Percentiles rank a stretch among this genome's conserved stretches.
Conservation (phyloP, 257 asterid species). For the Echites panduratus region DNA sequence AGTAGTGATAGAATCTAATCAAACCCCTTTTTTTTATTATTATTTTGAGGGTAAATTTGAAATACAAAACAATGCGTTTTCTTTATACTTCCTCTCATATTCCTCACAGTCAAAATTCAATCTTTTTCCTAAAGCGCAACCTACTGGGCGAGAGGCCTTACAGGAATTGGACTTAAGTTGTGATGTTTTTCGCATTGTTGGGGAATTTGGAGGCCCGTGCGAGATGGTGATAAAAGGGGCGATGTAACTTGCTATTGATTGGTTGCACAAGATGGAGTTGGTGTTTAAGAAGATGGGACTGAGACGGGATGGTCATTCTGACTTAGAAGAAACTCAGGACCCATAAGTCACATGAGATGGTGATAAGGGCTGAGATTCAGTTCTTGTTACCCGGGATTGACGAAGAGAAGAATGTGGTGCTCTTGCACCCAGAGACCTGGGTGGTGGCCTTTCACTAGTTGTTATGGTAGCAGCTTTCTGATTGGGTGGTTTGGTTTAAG, state of each 20-base stretch:
- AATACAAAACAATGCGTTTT: too few species aligned
- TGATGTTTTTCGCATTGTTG: constrained; percentile 29
- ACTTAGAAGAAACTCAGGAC: constrained; percentile 29
- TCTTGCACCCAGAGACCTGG: constrained; percentile 23
- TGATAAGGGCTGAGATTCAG: constrained; percentile 31
- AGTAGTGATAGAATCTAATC: too few species aligned
- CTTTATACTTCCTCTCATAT: too few species aligned
- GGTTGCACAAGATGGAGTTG: constrained; percentile 32
- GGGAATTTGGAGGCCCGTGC: constrained; percentile 13
- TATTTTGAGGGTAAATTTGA: too few species aligned
- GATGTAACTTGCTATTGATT: constrained; percentile 26
- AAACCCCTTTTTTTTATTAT: too few species aligned
- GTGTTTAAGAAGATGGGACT: constrained; percentile 44
- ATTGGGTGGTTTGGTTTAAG: constrained; percentile 15
- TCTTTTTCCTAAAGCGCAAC: too few species aligned
- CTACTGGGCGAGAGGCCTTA: constrained; percentile 24
- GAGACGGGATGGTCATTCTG: constrained; percentile 35
- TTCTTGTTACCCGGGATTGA: constrained; percentile 15
- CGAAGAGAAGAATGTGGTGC: constrained; percentile 15
- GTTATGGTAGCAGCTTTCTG: constrained; percentile 13
- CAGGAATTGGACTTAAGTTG: constrained; percentile 28
- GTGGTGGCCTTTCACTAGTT: constrained; percentile 23
- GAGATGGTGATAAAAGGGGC: constrained; percentile 28
- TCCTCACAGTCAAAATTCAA: too few species aligned
- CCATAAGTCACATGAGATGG: constrained; percentile 30